A percentile compares a stretch with the other conserved stretches of the same genome.
These are phyloP conservation scores for Mycena capillaripes DNA, from an alignment of 768 basidiomycete species.

Conservation along the genomic window DNA sequence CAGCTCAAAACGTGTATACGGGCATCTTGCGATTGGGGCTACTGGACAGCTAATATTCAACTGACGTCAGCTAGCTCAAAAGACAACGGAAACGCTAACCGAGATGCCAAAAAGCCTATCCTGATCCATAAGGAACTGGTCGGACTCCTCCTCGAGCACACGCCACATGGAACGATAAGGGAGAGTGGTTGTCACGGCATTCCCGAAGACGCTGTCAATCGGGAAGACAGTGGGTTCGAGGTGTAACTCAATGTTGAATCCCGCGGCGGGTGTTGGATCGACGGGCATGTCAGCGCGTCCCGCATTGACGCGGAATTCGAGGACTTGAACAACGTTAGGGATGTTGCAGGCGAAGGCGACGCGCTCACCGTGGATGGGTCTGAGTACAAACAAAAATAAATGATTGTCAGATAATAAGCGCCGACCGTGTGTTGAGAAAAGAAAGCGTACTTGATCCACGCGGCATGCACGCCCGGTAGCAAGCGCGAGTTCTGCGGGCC, in stretches of 20 bases:
- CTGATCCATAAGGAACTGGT: slow-evolving; percentile 15
- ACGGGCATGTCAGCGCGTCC: not conserved
- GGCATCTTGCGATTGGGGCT: not conserved
- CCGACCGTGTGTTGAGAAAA: no score
- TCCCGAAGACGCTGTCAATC: not conserved
- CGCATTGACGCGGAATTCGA: slow-evolving; percentile 11
- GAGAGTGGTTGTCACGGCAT: slow-evolving; percentile 8
- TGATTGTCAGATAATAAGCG: no score
- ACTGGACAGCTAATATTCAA: not conserved
- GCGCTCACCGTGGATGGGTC: slow-evolving; percentile 21
- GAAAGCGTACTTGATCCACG: no score
- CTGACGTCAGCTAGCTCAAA: no score
- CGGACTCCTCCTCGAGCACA: not conserved
- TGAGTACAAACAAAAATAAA: not conserved
- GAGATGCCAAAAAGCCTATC: not conserved
- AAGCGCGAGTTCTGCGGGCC: slow-evolving; percentile 13
- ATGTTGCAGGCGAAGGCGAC: not conserved
- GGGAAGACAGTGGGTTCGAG: not conserved
- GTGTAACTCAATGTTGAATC: not conserved
- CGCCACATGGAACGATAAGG: slow-evolving; percentile 11
- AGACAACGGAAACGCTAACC: no score
- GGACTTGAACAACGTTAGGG: not conserved
- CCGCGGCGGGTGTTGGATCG: not conserved
- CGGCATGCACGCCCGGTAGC: no score
- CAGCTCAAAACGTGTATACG: slow-evolving; percentile 6